phyloP scores from a whole-genome alignment of 1,284 basidiomycete species.

The Ceraceosorus guamensis region DNA sequence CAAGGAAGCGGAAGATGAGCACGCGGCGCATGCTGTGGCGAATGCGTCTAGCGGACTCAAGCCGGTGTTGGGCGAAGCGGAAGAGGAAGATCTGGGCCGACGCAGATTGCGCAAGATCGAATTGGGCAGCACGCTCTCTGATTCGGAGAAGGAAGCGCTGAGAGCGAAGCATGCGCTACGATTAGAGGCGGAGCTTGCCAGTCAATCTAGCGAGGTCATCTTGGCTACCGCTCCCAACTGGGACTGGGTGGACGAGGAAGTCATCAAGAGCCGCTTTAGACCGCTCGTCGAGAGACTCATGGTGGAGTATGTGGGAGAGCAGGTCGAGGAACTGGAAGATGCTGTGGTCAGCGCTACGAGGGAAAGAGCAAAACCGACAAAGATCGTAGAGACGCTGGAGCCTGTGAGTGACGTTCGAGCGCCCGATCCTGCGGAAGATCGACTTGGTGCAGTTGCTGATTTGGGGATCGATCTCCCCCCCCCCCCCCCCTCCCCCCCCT shows the following conservation, averaged over 20 bases:
- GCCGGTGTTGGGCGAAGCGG: conserved; percentile 25
- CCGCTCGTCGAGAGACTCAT: conserved; percentile 29
- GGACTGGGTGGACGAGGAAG: conserved; percentile 26
- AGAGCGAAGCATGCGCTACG: conserved; percentile 8
- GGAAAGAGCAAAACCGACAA: conserved; percentile 13
- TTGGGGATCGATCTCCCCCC: background rate
- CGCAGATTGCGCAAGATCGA: conserved; percentile 24
- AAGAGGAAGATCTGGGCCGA: conserved; percentile 29
- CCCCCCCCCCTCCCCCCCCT: background rate
- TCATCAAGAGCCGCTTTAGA: conserved; percentile 19
- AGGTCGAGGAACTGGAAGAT: conserved; percentile 35
- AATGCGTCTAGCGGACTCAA: background rate
- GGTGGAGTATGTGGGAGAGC: conserved; percentile 36
- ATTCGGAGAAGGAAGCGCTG: conserved; percentile 12
- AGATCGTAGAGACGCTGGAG: conserved; percentile 28
- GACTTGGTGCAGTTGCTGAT: too few relatives aligned
- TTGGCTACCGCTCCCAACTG: conserved; percentile 23
- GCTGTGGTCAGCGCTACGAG: conserved; percentile 27
- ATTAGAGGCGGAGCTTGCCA: conserved; percentile 12
- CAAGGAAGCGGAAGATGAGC: background rate
- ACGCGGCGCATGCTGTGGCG: background rate
- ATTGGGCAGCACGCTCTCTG: conserved; percentile 17
- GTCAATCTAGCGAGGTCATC: conserved; percentile 9
- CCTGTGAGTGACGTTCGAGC: conserved; percentile 22
- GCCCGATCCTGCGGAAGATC: too few relatives aligned